Conservation (phyloP, 2,329 filamentous ascomycete species). For the Claviceps purpurea region DNA sequence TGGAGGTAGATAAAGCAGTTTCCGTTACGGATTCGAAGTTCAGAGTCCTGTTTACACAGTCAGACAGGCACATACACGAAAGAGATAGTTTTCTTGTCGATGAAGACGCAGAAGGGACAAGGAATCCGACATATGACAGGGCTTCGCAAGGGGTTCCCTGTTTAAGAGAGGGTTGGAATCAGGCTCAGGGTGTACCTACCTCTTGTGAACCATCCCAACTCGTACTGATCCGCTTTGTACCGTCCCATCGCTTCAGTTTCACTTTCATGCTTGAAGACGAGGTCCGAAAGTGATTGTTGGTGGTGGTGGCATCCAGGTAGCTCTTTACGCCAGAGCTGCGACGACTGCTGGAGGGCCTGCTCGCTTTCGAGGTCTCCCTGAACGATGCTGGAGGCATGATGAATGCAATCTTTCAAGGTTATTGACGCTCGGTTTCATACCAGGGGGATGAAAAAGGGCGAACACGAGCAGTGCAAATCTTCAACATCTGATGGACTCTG, state of each 20-base stretch:
- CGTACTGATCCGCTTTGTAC: slow-evolving; percentile 1
- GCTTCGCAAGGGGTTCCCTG: background rate
- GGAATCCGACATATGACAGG: background rate
- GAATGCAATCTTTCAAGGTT: background rate
- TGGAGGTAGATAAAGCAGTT: slow-evolving; percentile 61
- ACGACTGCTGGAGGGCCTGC: background rate
- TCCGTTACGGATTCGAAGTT: slow-evolving; percentile 54
- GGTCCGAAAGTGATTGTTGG: background rate
- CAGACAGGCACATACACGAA: background rate
- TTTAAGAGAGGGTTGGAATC: background rate
- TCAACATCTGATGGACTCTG: background rate
- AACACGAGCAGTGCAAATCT: background rate
- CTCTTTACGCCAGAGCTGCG: background rate
- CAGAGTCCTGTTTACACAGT: slow-evolving; percentile 44
- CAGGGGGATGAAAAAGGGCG: background rate
- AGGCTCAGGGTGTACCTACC: slow-evolving; percentile 7
- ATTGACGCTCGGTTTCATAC: background rate
- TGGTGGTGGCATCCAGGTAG: background rate
- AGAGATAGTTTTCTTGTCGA: background rate
- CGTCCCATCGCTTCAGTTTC: slow-evolving; percentile 8
- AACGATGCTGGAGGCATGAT: background rate
- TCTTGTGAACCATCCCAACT: slow-evolving; percentile 5
- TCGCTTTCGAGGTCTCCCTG: background rate
- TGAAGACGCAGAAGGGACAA: background rate
- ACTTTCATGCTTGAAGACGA: background rate